Percentiles rank a stretch among this genome's conserved stretches.
Evolutionary conservation across 495 filamentous ascomycete species (phyloP).

Genomic region (Opeltia flavorubescens): DNA sequence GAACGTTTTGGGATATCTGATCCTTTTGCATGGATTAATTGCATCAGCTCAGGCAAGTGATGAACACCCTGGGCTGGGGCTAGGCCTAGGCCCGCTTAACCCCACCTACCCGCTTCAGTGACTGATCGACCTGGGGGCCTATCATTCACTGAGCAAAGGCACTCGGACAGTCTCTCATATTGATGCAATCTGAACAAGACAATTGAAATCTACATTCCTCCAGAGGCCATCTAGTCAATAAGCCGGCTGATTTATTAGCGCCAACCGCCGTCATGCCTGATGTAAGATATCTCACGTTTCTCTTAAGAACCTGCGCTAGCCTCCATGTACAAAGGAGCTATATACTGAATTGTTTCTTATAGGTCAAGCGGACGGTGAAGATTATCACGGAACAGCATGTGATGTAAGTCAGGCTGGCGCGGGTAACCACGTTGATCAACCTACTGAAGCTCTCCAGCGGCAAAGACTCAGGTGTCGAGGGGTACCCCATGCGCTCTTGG

Average conservation of each 20-base stretch:
- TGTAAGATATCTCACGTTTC: constrained; percentile 1
- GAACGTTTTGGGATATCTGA: too few relatives aligned
- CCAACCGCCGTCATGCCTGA: constrained; percentile 9
- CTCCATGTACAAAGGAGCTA: not conserved
- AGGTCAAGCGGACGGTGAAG: constrained; percentile 82
- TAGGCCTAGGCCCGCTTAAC: too few relatives aligned
- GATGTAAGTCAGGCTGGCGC: constrained; percentile 44
- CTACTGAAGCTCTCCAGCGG: constrained; percentile 27
- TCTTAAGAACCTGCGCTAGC: constrained; percentile 6
- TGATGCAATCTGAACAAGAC: too few relatives aligned
- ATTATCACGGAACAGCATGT: constrained; percentile 81
- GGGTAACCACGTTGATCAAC: constrained; percentile 9
- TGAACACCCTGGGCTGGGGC: too few relatives aligned
- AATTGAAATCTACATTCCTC: too few relatives aligned
- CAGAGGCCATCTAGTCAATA: not conserved
- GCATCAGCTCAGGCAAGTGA: too few relatives aligned
- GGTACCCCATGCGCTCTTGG: constrained; percentile 77
- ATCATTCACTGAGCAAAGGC: too few relatives aligned
- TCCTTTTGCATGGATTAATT: too few relatives aligned
- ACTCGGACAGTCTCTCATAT: too few relatives aligned
- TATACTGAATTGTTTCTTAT: constrained; percentile 2
- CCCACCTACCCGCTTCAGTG: too few relatives aligned
- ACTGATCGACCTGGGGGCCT: too few relatives aligned
- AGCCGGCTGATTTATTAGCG: not conserved
- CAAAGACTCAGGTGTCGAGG: constrained; percentile 64